These are phyloP conservation scores for barley (Hordeum vulgare) DNA, from an alignment of 176 grass and related monocot genomes.

Conservation along the genomic window DNA sequence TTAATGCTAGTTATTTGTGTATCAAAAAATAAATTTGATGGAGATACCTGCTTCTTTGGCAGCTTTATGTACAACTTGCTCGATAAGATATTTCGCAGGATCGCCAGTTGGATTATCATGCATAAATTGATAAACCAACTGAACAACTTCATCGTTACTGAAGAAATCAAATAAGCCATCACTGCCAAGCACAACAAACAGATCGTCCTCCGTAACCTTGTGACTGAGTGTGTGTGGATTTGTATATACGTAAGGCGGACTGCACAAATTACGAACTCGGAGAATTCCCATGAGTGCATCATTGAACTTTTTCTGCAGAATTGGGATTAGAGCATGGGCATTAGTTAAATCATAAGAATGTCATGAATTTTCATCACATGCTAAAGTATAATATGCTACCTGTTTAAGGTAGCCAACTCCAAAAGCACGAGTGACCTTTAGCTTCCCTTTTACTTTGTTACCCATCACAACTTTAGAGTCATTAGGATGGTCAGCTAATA, in stretches of 20 bases:
- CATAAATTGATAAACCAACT: constrained; percentile 78
- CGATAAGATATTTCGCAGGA: constrained; percentile 92
- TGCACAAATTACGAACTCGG: constrained; percentile 64
- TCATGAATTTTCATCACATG: background rate
- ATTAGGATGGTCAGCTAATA: constrained; percentile 68
- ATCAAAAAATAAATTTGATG: background rate
- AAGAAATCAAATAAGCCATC: constrained; percentile 99
- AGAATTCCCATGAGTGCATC: constrained; percentile 98
- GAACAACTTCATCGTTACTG: constrained; percentile 78
- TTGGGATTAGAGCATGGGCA: background rate
- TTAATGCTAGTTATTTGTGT: background rate
- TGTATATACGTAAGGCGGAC: constrained; percentile 77
- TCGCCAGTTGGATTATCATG: constrained; percentile 64
- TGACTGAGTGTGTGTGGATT: constrained; percentile 81
- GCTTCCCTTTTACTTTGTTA: constrained; percentile 89
- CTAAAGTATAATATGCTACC: constrained; percentile 28
- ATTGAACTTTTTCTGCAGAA: constrained; percentile 72
- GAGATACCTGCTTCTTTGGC: constrained; percentile 87
- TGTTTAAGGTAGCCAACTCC: constrained; percentile 96
- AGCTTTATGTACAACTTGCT: constrained; percentile 76
- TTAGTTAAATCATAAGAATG: constrained; percentile 7
- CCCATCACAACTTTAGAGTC: constrained; percentile 64
- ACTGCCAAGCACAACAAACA: constrained; percentile 93
- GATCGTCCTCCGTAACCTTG: constrained; percentile 59
- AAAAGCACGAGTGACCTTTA: constrained; percentile 95